Percentiles rank a stretch among this genome's conserved stretches.
Conservation (phyloP, 1,284 basidiomycete genomes). For the Leccinum subspadiceum region DNA sequence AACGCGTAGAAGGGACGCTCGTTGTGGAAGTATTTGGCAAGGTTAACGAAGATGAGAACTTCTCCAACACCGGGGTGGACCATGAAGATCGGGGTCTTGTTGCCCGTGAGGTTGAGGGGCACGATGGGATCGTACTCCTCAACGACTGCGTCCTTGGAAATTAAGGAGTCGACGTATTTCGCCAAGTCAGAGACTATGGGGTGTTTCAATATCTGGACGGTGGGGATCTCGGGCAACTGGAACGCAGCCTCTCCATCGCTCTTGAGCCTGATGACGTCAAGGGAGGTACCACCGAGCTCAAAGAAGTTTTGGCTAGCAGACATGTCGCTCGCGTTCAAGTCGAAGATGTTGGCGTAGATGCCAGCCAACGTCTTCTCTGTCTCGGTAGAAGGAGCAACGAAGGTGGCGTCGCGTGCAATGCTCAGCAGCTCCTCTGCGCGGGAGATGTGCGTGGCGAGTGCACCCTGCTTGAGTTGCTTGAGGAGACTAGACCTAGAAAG, state of each 20-base stretch:
- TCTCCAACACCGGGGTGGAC: conserved; percentile 34
- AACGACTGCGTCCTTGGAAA: conserved; percentile 15
- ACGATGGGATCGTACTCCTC: conserved; percentile 36
- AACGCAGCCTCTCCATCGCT: conserved; percentile 36
- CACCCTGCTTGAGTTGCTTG: conserved; percentile 29
- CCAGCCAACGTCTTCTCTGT: conserved; percentile 26
- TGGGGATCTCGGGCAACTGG: conserved; percentile 38
- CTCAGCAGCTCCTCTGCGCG: conserved; percentile 31
- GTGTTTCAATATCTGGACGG: conserved; percentile 41
- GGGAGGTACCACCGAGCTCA: conserved; percentile 34
- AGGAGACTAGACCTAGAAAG: conserved; percentile 32
- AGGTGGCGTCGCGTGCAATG: conserved; percentile 25
- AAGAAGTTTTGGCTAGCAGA: conserved; percentile 34
- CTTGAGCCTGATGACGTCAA: conserved; percentile 35
- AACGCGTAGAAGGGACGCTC: conserved; percentile 46
- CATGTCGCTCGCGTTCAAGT: conserved; percentile 22
- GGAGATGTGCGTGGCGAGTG: conserved; percentile 26
- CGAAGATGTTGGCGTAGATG: conserved; percentile 32
- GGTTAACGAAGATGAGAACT: conserved; percentile 44
- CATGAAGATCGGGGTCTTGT: conserved; percentile 45
- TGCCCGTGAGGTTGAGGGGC: conserved; percentile 38
- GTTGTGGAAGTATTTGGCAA: conserved; percentile 39
- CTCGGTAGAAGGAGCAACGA: conserved; percentile 27
- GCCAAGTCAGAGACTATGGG: conserved; percentile 37
- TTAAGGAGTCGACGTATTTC: conserved; percentile 28